These are phyloP conservation scores for Ambrosiella xylebori DNA, from an alignment of 2,329 filamentous ascomycete species.

Conservation along the genomic window DNA sequence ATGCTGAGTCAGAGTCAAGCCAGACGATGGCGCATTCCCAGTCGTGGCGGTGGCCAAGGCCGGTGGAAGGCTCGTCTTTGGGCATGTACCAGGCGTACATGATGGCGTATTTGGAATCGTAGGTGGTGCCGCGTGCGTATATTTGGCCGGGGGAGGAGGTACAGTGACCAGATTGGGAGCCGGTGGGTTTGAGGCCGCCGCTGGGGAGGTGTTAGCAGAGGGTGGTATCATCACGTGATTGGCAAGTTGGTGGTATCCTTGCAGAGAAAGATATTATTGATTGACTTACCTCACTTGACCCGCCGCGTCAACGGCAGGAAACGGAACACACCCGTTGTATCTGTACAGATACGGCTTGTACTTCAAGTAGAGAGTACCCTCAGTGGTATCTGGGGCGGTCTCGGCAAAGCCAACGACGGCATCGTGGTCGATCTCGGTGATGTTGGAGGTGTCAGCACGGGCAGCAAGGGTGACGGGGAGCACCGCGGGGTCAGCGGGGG, in stretches of 20 bases:
- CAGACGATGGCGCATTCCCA: constrained; percentile 24
- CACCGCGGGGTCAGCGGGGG: neutral
- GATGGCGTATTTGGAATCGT: constrained; percentile 20
- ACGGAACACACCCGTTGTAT: constrained; percentile 45
- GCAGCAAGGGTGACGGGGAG: constrained; percentile 1
- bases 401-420: constrained; percentile 20
- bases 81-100: constrained; percentile 31
- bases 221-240: neutral
- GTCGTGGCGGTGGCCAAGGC: constrained; percentile 24
- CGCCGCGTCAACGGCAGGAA: constrained; percentile 39
- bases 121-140: constrained; percentile 21
- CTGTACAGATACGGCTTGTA: constrained; percentile 21
- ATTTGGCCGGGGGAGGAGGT: constrained; percentile 22
- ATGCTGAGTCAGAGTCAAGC: constrained; percentile 17
- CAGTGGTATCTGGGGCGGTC: constrained; percentile 18
- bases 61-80: constrained; percentile 24
- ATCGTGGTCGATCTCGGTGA: constrained; percentile 17
- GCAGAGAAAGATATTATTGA: neutral
- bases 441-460: constrained; percentile 11
- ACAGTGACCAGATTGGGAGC: constrained; percentile 19
- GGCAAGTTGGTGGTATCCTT: neutral
- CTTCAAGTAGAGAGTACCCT: constrained; percentile 19
- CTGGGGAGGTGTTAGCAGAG: constrained; percentile 14
- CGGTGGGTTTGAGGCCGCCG: constrained; percentile 21
- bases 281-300: constrained; percentile 37